Percentiles rank a stretch among this genome's conserved stretches.
phyloP scores from a whole-genome alignment of 1,284 basidiomycete genomes.

The Microbotryum violaceum region DNA sequence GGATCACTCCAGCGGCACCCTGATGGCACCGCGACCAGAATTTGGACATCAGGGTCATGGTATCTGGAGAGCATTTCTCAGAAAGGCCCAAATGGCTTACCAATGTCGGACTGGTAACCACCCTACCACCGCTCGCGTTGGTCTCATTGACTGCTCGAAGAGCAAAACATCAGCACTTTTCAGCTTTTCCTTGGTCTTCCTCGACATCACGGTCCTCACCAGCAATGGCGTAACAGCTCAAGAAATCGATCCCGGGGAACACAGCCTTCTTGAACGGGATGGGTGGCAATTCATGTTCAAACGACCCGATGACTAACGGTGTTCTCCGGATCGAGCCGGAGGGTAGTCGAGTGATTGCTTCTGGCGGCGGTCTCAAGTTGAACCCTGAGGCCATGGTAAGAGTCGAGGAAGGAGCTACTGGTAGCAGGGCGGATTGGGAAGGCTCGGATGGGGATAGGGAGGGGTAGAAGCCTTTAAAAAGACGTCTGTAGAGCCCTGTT shows the following conservation, averaged over 20 bases:
- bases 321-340: slow-evolving; percentile 25
- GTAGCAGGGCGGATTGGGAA: slow-evolving; percentile 9
- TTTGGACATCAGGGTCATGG: not conserved
- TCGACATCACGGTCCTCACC: not conserved
- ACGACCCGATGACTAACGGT: slow-evolving; percentile 57
- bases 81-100: slow-evolving; percentile 36
- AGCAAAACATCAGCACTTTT: slow-evolving; percentile 41
- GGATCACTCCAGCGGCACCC: slow-evolving; percentile 66
- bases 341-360: slow-evolving; percentile 8
- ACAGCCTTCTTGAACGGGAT: slow-evolving; percentile 63
- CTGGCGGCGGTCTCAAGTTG: slow-evolving; percentile 3
- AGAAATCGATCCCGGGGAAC: slow-evolving; percentile 88
- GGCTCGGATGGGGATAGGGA: slow-evolving; percentile 25
- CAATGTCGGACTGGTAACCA: slow-evolving; percentile 89
- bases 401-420: not conserved
- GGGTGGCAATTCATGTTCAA: slow-evolving; percentile 74
- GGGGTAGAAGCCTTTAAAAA: slow-evolving; percentile 55
- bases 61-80: too few species aligned
- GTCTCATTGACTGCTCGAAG: slow-evolving; percentile 69
- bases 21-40: not conserved
- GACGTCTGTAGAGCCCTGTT: slow-evolving; percentile 62
- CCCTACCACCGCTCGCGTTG: slow-evolving; percentile 80
- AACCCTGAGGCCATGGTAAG: not conserved
- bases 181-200: not conserved
- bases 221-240: slow-evolving; percentile 48